These are phyloP conservation scores for Gymnopilus dilepis DNA, from an alignment of 768 basidiomycete species.

Conservation along the genomic window DNA sequence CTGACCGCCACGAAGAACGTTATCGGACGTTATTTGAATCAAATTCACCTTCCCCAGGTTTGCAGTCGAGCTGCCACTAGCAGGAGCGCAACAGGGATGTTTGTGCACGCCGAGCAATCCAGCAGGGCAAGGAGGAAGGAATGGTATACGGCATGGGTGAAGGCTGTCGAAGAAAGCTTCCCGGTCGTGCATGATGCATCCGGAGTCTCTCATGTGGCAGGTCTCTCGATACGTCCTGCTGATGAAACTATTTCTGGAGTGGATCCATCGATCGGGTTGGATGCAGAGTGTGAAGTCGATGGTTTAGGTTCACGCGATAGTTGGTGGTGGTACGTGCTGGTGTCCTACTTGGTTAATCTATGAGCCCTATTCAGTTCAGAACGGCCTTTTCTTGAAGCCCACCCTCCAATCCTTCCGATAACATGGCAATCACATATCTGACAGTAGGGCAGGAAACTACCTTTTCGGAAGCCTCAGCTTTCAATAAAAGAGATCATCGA, in stretches of 20 bases:
- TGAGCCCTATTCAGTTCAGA: background rate
- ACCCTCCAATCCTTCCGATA: too few species aligned
- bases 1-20: slow-evolving; percentile 52
- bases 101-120: slow-evolving; percentile 51
- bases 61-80: slow-evolving; percentile 35
- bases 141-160: slow-evolving; percentile 40
- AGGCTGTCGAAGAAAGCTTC: slow-evolving; percentile 40
- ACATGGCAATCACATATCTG: too few species aligned
- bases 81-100: slow-evolving; percentile 37
- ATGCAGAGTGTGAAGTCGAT: background rate
- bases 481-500: background rate
- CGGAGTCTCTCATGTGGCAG: slow-evolving; percentile 13
- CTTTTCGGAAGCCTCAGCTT: background rate
- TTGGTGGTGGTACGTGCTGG: background rate
- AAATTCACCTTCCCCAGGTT: slow-evolving; percentile 33
- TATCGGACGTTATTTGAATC: slow-evolving; percentile 50
- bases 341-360: background rate
- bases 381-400: too few species aligned
- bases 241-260: background rate
- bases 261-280: background rate
- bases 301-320: background rate
- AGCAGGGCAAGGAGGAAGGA: slow-evolving; percentile 22
- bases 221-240: slow-evolving; percentile 16
- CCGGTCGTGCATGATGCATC: slow-evolving; percentile 15
- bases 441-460: too few species aligned